A percentile compares a stretch with the other conserved stretches of the same genome.
These are phyloP conservation scores for Didymellaceae sp. DNA, from an alignment of 2,329 filamentous ascomycete species.

Conservation along the genomic window DNA sequence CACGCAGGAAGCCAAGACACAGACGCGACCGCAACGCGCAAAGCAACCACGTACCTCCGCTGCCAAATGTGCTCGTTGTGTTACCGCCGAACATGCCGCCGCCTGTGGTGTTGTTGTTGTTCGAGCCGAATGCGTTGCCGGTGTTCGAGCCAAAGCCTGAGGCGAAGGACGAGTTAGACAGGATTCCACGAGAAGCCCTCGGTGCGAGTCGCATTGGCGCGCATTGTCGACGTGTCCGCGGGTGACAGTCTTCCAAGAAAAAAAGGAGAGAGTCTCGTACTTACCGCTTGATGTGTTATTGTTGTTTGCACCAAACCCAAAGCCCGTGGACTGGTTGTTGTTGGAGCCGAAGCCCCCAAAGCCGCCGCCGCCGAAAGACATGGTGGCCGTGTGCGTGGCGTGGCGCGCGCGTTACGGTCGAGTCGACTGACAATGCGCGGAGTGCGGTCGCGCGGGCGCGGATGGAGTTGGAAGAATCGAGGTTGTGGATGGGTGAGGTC, in stretches of 20 bases:
- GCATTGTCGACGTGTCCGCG: conserved; percentile 39
- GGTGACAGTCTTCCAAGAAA: conserved; percentile 16
- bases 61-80: conserved; percentile 44
- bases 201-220: conserved; percentile 37
- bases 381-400: conserved; percentile 33
- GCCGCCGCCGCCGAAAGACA: conserved; percentile 57
- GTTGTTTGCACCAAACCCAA: conserved; percentile 51
- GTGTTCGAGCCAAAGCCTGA: conserved; percentile 51
- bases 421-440: conserved; percentile 29
- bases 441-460: conserved; percentile 26
- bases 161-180: conserved; percentile 49
- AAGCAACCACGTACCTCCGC: conserved; percentile 48
- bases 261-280: conserved; percentile 43
- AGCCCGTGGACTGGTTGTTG: conserved; percentile 40
- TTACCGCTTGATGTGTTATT: conserved; percentile 58
- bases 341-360: conserved; percentile 55
- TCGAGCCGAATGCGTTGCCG: conserved; percentile 46
- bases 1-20: conserved; percentile 9
- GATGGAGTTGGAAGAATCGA: conserved; percentile 23
- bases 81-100: conserved; percentile 43
- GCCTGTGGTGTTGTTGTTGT: conserved; percentile 37
- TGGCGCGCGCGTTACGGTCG: conserved; percentile 30
- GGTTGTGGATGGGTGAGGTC: conserved; percentile 25
- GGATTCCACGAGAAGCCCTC: conserved; percentile 36
- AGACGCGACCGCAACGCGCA: conserved; percentile 42